phyloP scores from a whole-genome alignment of 169 alveolate species.

The Cryptosporidium viatorum region DNA sequence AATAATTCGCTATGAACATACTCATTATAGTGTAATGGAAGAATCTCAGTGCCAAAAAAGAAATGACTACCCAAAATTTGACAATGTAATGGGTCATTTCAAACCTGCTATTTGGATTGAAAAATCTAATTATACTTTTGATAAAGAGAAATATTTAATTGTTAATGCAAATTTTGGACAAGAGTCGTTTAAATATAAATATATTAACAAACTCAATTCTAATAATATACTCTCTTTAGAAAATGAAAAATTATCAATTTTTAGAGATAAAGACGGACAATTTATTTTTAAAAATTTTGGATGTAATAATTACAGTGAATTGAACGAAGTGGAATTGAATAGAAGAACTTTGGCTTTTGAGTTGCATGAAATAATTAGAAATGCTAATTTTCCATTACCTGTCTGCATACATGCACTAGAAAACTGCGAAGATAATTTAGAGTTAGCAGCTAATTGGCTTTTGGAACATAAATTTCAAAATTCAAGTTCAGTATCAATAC shows the following conservation, averaged over 20 bases:
- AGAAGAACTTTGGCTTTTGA: conserved; percentile 78
- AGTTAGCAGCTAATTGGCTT: conserved; percentile 79
- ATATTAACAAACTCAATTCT: conserved; percentile 53
- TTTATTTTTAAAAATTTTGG: background rate
- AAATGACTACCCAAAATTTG: background rate
- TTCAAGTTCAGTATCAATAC: conserved; percentile 14
- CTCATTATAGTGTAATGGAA: background rate
- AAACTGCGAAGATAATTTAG: conserved; percentile 76
- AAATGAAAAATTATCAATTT: conserved; percentile 15
- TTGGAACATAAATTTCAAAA: conserved; percentile 74
- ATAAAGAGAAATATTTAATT: background rate
- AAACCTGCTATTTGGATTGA: conserved; percentile 76
- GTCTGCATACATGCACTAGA: conserved; percentile 76
- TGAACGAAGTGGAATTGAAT: conserved; percentile 76
- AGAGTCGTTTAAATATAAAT: conserved; percentile 53
- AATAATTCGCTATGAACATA: background rate
- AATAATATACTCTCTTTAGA: conserved; percentile 1
- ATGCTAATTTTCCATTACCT: conserved; percentile 73
- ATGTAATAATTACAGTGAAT: background rate
- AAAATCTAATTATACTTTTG: background rate
- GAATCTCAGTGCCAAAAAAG: background rate
- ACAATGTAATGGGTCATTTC: conserved; percentile 46
- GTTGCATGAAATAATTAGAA: conserved; percentile 77
- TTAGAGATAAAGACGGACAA: background rate
- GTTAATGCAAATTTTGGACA: conserved; percentile 78